Evolutionary conservation across 208 protist genomes (phyloP), one percentile per base, ranked within the genome.

Genomic region (Herpetomonas tarakana): DNA sequence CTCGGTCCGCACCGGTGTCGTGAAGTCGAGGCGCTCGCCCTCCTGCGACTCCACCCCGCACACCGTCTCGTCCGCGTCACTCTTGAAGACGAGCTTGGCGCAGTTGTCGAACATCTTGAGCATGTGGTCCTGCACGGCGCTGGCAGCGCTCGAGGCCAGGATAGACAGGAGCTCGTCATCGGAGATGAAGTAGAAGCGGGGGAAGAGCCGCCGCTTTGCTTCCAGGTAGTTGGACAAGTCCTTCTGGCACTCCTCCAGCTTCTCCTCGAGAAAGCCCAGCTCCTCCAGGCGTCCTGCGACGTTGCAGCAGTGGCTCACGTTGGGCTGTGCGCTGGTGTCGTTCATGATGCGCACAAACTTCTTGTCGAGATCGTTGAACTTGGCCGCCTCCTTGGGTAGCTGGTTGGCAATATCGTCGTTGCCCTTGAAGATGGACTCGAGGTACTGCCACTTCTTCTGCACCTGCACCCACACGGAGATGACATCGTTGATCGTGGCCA

Each of bases 141-240:
- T 89, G 45, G 96, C 92, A 58, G 97, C 93, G 71, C 88, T 93
- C 12, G 89, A 91, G 60, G 98, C 98, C 6, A 99, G 83, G 68
- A 99, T 98, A 9, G 90, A 98, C 14, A 99, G 89, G 21, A 99
- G 80, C 74, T 99, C 98, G 71, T 99, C 98, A 74, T 99, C 98
- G 7, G 97, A 99, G 60, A 99, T 99, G 77, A 99, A 99, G 83
- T 98, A 99, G 78, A 99, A 99, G 45, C 98, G 76, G n/a, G 98
- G 97, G 74, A 99, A 99, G 16, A 97, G 81, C 44, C 87, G 88
- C 27, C 98, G 88, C 87, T 99, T 99, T 3, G 91, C 89, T 72
- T 99, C 96, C 2, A 99, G 78, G 81, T 99, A 99, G 70, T 99
- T 97, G 12, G 93, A 94, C 27, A 99, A 83, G 60, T 94, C 94